Base-by-base conservation (phyloP, 1,284 basidiomycete species). In the Violaceomyces palustris region DNA sequence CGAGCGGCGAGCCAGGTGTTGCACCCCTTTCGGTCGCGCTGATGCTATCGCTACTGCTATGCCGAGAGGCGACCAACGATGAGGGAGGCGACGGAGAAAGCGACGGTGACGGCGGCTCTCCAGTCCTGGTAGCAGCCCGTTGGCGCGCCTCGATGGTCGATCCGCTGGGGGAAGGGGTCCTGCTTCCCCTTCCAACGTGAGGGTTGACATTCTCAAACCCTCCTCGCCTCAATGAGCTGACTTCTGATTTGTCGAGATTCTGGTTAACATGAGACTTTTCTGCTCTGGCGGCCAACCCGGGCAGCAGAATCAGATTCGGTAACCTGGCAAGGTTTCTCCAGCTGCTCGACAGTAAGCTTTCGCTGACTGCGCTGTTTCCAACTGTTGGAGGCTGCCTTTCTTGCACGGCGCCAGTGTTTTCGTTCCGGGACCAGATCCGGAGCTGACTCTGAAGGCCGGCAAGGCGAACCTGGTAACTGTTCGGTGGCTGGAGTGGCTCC, bases 321-420 rank as follows among this genome's bases (percentile, higher is more conserved):
- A 61, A 40, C n/a, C 57, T 45, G 2, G 53, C 31, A 17, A 61
- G 27, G 18, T 52, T 61, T 10, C 57, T 44, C 57, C 57, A 61
- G 33, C 57, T 57, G n/a, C 47, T 42, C 6, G 57, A 54, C 14
- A 60, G 29, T 3, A 60, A 39, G 35, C 57, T 39, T n/a, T n/a
- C n/a, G n/a, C n/a, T n/a, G n/a, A n/a, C n/a, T n/a, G n/a, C n/a
- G n/a, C n/a, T n/a, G n/a, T n/a, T n/a, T n/a, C n/a, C n/a, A n/a
- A n/a, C n/a, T n/a, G n/a, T n/a, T n/a, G n/a, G n/a, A n/a, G n/a
- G n/a, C n/a, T n/a, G n/a, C n/a, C n/a, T n/a, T n/a, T n/a, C n/a
- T n/a, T n/a, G n/a, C n/a, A n/a, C n/a, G n/a, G n/a, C n/a, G n/a
- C n/a, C n/a, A n/a, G 38, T 15, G 11, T 42, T 42, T 11, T 24